Percentiles rank a stretch among this genome's conserved stretches.
phyloP scores from a whole-genome alignment of 768 basidiomycete genomes.

The Auricularia heimuer region DNA sequence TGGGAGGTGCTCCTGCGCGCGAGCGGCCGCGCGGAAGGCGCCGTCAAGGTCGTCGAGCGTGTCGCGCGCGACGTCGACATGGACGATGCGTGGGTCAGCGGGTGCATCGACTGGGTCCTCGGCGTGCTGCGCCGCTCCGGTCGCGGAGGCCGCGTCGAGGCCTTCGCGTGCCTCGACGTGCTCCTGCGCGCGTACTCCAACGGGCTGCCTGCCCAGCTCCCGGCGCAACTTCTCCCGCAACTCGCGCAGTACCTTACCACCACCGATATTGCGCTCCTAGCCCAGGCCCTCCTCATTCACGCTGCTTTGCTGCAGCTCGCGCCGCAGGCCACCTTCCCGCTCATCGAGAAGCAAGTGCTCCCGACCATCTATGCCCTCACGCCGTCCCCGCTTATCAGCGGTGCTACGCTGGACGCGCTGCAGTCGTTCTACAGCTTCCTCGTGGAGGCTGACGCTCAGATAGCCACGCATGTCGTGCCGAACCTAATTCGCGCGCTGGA shows the following conservation, averaged over 20 bases:
- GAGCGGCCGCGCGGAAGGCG: conserved; percentile 60
- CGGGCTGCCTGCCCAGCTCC: conserved; percentile 46
- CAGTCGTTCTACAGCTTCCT: conserved; percentile 74
- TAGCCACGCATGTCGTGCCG: conserved; percentile 73
- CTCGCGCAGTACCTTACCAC: conserved; percentile 67
- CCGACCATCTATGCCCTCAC: conserved; percentile 58
- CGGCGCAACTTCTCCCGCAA: conserved; percentile 55
- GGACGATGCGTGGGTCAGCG: conserved; percentile 71
- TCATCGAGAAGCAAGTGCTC: conserved; percentile 63
- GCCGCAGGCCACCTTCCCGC: conserved; percentile 60
- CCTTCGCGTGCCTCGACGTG: conserved; percentile 68
- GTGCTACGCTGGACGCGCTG: conserved; percentile 69
- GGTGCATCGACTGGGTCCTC: conserved; percentile 68
- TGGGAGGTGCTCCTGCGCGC: conserved; percentile 73
- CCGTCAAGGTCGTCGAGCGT: conserved; percentile 72
- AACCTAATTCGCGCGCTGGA: conserved; percentile 58
- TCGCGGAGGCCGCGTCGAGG: conserved; percentile 63
- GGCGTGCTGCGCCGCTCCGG: conserved; percentile 70
- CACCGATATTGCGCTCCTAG: conserved; percentile 67
- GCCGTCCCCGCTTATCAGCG: conserved; percentile 61
- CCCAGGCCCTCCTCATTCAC: conserved; percentile 57
- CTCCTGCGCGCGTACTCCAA: conserved; percentile 55
- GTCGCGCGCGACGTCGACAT: conserved; percentile 70
- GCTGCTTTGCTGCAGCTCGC: conserved; percentile 60
- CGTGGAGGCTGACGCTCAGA: conserved; percentile 73